These are phyloP conservation scores for Monosporozyma siamensis DNA, from an alignment of 805 yeast species.

Conservation along the genomic window DNA sequence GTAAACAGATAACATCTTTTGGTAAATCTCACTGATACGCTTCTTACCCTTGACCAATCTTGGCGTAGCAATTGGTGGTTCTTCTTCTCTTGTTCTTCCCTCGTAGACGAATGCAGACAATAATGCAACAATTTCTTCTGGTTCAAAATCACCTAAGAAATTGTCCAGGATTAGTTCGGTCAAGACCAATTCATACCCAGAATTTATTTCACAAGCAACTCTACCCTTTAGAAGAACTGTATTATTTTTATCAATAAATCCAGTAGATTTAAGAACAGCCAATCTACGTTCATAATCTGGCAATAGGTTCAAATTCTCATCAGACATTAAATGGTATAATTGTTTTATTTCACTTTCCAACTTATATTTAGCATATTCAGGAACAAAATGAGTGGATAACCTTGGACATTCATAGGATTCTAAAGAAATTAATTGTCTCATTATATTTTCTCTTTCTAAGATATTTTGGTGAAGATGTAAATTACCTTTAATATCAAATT, in stretches of 20 bases:
- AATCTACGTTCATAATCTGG: constrained; percentile 93
- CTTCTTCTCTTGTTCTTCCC: constrained; percentile 56
- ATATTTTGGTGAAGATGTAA: constrained; percentile 25
- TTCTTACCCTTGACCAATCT: constrained; percentile 62
- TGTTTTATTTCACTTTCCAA: constrained; percentile 44
- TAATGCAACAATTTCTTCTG: constrained; percentile 94
- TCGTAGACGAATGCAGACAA: constrained; percentile 89
- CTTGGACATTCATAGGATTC: constrained; percentile 31
- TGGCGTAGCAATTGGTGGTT: constrained; percentile 59
- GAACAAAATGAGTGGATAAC: constrained; percentile 38
- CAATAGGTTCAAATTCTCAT: constrained; percentile 77
- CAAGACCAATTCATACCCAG: constrained; percentile 83
- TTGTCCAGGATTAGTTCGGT: constrained; percentile 88
- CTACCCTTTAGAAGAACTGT: constrained; percentile 76
- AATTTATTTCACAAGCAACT: constrained; percentile 84
- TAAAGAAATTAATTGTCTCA: constrained; percentile 12
- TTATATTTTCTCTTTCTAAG: constrained; percentile 23
- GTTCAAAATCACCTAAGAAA: constrained; percentile 84
- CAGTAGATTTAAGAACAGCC: constrained; percentile 65
- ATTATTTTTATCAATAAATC: constrained; percentile 64
- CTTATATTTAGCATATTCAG: constrained; percentile 37
- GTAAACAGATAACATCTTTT: constrained; percentile 50
- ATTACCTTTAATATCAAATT: constrained; percentile 22
- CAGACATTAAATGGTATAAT: constrained; percentile 58
- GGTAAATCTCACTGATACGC: constrained; percentile 63